These are phyloP conservation scores for Hericium coralloides DNA, from an alignment of 768 basidiomycete species.

Conservation along the genomic window DNA sequence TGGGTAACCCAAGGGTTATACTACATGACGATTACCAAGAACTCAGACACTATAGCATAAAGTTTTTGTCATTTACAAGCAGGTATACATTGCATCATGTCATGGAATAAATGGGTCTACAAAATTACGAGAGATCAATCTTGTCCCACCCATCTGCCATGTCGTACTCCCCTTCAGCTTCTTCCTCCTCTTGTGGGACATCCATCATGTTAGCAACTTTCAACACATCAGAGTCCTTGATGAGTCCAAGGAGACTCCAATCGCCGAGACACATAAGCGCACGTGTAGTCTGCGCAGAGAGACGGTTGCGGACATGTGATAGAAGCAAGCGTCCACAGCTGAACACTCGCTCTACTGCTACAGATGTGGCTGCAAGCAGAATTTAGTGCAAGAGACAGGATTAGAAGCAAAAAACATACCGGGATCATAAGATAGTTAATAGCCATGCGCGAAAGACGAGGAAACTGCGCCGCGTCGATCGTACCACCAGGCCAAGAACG, in stretches of 20 bases:
- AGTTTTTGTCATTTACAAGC: too few relatives aligned
- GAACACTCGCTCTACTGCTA: slow-evolving; percentile 22
- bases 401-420: not conserved
- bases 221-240: not conserved
- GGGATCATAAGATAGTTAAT: slow-evolving; percentile 18
- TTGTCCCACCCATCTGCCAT: not conserved
- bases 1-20: not conserved
- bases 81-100: not conserved
- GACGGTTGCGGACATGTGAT: slow-evolving; percentile 17
- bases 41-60: too few relatives aligned
- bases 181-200: too few relatives aligned
- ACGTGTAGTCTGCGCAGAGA: slow-evolving; percentile 15
- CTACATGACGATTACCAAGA: too few relatives aligned
- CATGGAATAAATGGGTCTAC: not conserved
- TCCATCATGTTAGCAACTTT: not conserved
- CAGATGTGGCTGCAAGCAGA: slow-evolving; percentile 18
- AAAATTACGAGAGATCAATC: not conserved
- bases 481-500: slow-evolving; percentile 24
- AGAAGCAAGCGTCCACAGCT: slow-evolving; percentile 21
- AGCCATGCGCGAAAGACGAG: slow-evolving; percentile 25
- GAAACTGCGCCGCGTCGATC: slow-evolving; percentile 16
- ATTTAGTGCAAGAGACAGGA: not conserved
- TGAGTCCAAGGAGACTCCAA: not conserved
- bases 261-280: slow-evolving; percentile 1
- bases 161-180: not conserved